Percentiles rank a stretch among this genome's conserved stretches.
phyloP scores from a whole-genome alignment of 441 rosid species.

The Syzygium syzygioides region DNA sequence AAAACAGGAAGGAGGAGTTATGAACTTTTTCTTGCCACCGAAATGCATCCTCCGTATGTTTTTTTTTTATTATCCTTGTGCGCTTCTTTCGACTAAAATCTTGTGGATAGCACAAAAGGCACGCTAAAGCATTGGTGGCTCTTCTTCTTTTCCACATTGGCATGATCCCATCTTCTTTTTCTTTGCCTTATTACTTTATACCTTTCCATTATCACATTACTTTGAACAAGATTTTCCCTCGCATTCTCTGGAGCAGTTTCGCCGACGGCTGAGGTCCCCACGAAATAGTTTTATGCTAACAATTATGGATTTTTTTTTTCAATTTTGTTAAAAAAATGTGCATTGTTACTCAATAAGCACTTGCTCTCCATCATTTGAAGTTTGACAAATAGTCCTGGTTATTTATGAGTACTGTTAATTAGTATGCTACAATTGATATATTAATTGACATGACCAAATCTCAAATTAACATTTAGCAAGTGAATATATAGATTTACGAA shows the following conservation, averaged over 20 bases:
- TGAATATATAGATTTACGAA: neutral
- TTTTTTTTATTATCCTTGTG: neutral
- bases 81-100: neutral
- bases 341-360: neutral
- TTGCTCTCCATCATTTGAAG: neutral
- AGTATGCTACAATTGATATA: neutral
- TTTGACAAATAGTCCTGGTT: neutral
- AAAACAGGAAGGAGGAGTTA: neutral
- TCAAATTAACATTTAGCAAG: neutral
- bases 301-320: neutral
- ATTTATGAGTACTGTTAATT: no score
- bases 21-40: neutral
- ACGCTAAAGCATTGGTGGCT: neutral
- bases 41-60: neutral
- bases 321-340: neutral
- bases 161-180: neutral
- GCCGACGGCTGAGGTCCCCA: rapidly evolving
- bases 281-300: no score
- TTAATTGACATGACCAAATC: neutral
- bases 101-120: neutral
- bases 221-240: neutral
- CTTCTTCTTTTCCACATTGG: neutral
- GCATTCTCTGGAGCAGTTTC: neutral
- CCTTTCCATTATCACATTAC: neutral
- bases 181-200: neutral